Evolutionary conservation across 805 yeast genomes (phyloP), one percentile per base, ranked within the genome.

Genomic region (Candida alai): DNA sequence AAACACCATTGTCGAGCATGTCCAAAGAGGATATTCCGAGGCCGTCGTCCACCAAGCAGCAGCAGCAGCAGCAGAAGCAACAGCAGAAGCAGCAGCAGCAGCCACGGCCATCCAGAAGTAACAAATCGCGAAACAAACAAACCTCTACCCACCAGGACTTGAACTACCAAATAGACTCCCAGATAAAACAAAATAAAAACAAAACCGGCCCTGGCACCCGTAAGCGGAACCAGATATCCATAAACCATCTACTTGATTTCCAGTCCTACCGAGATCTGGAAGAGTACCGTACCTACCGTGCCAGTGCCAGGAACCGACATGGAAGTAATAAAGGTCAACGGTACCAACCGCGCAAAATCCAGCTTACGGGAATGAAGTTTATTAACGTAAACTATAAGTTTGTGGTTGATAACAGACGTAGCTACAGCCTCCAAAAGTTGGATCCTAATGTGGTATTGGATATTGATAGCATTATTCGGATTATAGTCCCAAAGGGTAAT

Each of bases 331-430:
- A n/a, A n/a, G n/a, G n/a, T n/a, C n/a, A n/a, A n/a, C n/a, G n/a
- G n/a, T n/a, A n/a, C n/a, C 42, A 21, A 16, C 25, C 45, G 12
- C 19, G 23, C 19, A 18, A 30, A 12, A 54, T 78, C 5, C 76
- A 72, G 39, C 55, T 84, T 12, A 68, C 69, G 4, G 90, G 90
- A 0, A 74, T 78, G 60, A 64, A 74, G 3, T 84, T 77, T 45
- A 80, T 87, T 39, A 93, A 90, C 52, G 90, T 88, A 14, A 82
- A 84, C 53, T 89, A 82, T 53, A 76, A 86, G 45, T 83, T 93
- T 48, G 73, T 90, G 13, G 84, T 90, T n/a, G 84, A 85, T 46
- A 67, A 74, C 32, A 53, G 77, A 25, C 65, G 70, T 24, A 72
- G 73, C 28, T 82, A 76, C 49, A 52, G 61, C 17, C 61, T 74